These are phyloP conservation scores for Naumovozyma dairenensis DNA, from an alignment of 805 yeast genomes.

Conservation along the genomic window DNA sequence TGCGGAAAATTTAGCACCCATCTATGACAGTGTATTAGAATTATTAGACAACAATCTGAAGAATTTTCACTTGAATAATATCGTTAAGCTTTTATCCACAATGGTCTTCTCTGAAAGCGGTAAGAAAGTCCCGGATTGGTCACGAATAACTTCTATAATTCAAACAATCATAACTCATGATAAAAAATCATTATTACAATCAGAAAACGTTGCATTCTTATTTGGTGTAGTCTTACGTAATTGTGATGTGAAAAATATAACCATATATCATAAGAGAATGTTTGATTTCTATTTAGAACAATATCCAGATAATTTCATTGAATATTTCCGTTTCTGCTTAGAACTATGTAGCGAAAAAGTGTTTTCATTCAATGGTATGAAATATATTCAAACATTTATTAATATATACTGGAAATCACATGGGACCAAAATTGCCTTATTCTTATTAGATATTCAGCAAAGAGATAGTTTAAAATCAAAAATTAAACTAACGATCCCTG, in stretches of 20 bases:
- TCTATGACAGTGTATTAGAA: constrained; percentile 33
- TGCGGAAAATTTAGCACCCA: constrained; percentile 35
- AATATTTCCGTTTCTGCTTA: constrained; percentile 30
- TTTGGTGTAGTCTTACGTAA: constrained; percentile 46
- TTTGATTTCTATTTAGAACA: constrained; percentile 32
- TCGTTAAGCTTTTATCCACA: constrained; percentile 36
- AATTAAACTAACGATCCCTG: constrained; percentile 24
- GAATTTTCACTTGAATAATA: constrained; percentile 19
- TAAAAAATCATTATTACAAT: constrained; percentile 4
- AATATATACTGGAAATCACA: constrained; percentile 33
- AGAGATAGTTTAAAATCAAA: constrained; percentile 27
- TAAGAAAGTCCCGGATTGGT: constrained; percentile 50
- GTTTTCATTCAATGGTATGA: constrained; percentile 32
- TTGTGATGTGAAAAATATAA: constrained; percentile 38
- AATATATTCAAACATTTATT: constrained; percentile 41
- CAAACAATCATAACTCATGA: constrained; percentile 8
- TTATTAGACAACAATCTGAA: constrained; percentile 12
- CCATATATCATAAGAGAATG: constrained; percentile 37
- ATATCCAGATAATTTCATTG: constrained; percentile 39
- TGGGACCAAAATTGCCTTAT: constrained; percentile 33
- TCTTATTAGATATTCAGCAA: constrained; percentile 32
- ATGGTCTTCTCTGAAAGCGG: constrained; percentile 65
- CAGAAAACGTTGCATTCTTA: constrained; percentile 34
- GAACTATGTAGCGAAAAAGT: constrained; percentile 37
- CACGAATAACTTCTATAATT: constrained; percentile 7